A percentile compares a stretch with the other conserved stretches of the same genome.
Conservation (phyloP, 1,284 basidiomycete species). For the Ganoderma boninense region DNA sequence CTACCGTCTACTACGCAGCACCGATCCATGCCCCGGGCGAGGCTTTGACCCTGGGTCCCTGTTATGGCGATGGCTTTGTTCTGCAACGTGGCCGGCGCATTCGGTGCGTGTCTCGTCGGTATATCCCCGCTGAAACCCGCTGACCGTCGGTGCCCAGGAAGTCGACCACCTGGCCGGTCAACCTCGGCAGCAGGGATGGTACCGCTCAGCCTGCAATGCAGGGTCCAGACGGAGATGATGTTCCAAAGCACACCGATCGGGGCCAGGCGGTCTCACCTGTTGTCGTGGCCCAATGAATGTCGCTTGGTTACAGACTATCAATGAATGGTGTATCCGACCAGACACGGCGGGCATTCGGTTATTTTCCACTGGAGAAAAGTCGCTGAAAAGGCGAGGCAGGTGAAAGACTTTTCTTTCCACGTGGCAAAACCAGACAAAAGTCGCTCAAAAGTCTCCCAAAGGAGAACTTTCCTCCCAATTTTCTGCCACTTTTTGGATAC, state of each 20-base stretch:
- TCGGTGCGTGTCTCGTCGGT: neutral
- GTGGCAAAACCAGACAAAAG: no score
- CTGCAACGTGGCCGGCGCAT: neutral
- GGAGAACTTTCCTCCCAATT: no score
- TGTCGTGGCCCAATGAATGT: neutral
- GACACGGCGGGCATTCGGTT: no score
- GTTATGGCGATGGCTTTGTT: neutral
- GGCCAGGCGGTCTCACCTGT: no score
- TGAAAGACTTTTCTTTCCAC: no score
- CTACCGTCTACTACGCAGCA: slow-evolving; percentile 7
- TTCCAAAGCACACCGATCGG: no score
- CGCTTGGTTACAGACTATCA: neutral
- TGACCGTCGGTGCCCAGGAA: neutral
- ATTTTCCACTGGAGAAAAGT: no score
- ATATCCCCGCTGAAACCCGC: neutral
- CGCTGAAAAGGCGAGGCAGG: no score
- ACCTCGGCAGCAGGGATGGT: neutral
- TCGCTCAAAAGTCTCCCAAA: no score
- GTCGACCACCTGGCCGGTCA: no score
- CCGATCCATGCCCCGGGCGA: neutral
- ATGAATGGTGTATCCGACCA: neutral
- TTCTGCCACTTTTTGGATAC: no score
- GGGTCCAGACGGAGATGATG: no score
- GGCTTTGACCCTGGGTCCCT: neutral
- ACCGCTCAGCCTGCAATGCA: neutral